Percentiles rank a stretch among this genome's conserved stretches.
phyloP scores from a whole-genome alignment of 257 asterid genomes.

The Solanum commersonii region DNA sequence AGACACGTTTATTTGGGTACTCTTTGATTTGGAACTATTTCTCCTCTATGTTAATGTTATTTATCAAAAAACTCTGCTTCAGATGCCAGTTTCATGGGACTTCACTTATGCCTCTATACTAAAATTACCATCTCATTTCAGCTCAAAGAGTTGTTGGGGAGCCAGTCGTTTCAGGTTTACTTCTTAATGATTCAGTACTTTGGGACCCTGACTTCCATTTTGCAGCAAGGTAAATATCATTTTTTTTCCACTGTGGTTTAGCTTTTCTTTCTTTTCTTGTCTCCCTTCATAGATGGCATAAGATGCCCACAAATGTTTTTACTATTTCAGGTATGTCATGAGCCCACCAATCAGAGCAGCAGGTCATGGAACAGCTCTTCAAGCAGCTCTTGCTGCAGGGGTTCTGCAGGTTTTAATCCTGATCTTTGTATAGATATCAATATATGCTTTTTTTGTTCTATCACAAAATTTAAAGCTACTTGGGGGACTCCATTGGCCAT shows the following conservation, averaged over 20 bases:
- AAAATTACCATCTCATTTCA: slow-evolving; percentile 14
- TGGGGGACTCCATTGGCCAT: background rate
- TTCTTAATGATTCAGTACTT: slow-evolving; percentile 74
- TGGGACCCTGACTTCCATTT: slow-evolving; percentile 83
- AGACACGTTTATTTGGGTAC: background rate
- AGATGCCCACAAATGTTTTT: background rate
- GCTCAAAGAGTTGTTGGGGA: slow-evolving; percentile 96
- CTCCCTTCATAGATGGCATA: background rate
- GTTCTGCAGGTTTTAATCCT: slow-evolving; percentile 53
- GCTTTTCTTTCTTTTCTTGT: background rate
- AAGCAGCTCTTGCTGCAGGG: slow-evolving; percentile 88
- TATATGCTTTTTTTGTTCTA: background rate
- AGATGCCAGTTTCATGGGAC: background rate
- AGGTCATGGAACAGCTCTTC: slow-evolving; percentile 94
- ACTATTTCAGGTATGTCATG: slow-evolving; percentile 68
- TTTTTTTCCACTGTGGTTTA: slow-evolving; percentile 7
- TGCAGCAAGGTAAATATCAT: slow-evolving; percentile 67
- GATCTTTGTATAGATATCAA: background rate
- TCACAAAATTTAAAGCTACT: background rate
- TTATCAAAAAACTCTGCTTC: background rate
- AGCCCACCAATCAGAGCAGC: slow-evolving; percentile 94
- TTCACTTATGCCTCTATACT: background rate
- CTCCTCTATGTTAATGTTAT: background rate
- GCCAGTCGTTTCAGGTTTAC: slow-evolving; percentile 83
- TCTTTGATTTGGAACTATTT: background rate